A percentile compares a stretch with the other conserved stretches of the same genome.
Conservation (phyloP, 164 flowering plant species). For the Vitis vinifera region ASM3070453v1 NC_081805.1:569501-570000, state of each 20-base stretch:
- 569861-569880: too few relatives aligned
- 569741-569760: not conserved
- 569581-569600: slow-evolving; percentile 45
- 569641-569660: slow-evolving; percentile 59
- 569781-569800: too few relatives aligned
- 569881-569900: too few relatives aligned
- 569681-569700: slow-evolving; percentile 32
- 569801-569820: too few relatives aligned
- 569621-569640: slow-evolving; percentile 58
- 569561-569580: slow-evolving; percentile 41
- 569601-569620: slow-evolving; percentile 66
- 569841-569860: too few relatives aligned
- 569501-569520: slow-evolving; percentile 59
- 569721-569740: slow-evolving; percentile 23
- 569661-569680: slow-evolving; percentile 66
- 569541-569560: slow-evolving; percentile 44
- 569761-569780: too few relatives aligned
- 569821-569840: too few relatives aligned
- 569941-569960: too few relatives aligned
- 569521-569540: slow-evolving; percentile 58
- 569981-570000: too few relatives aligned
- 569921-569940: too few relatives aligned
- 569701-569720: slow-evolving; percentile 33
- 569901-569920: too few relatives aligned
- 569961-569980: too few relatives aligned